Evolutionary conservation across 306 rosid genomes (phyloP).

Genomic region (Oemleria cerasiformis): DNA sequence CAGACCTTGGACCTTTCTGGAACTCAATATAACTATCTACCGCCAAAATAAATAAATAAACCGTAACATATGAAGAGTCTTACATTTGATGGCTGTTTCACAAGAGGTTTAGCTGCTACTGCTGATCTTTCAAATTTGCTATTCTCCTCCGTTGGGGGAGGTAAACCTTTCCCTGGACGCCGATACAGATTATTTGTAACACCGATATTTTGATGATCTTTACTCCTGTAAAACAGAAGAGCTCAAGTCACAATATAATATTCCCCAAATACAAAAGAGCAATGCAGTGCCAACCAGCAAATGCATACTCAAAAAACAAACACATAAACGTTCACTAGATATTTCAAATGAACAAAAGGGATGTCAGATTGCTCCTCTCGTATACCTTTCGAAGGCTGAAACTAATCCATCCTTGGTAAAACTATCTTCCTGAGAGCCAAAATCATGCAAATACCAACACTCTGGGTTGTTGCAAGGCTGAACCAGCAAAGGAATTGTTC

Average conservation of each 20-base stretch:
- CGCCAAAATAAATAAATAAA: neutral
- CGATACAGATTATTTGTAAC: slow-evolving; percentile 56
- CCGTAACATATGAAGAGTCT: slow-evolving; percentile 18
- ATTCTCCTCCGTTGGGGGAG: slow-evolving; percentile 67
- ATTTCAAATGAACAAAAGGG: slow-evolving; percentile 2
- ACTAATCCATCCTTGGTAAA: slow-evolving; percentile 87
- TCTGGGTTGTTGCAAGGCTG: slow-evolving; percentile 99
- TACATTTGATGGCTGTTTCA: slow-evolving; percentile 56
- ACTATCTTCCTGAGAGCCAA: slow-evolving; percentile 91
- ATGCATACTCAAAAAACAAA: neutral
- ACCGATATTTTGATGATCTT: slow-evolving; percentile 78
- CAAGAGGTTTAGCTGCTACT: slow-evolving; percentile 49
- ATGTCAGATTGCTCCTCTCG: slow-evolving; percentile 3
- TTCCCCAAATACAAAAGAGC: neutral
- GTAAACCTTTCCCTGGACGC: slow-evolving; percentile 63
- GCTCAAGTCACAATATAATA: slow-evolving; percentile 23
- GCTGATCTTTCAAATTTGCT: slow-evolving; percentile 28
- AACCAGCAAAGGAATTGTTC: slow-evolving; percentile 12
- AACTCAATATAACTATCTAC: neutral
- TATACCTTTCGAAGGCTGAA: slow-evolving; percentile 79
- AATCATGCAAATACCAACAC: slow-evolving; percentile 87
- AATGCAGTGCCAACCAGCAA: neutral
- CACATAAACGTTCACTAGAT: neutral
- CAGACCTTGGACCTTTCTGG: neutral
- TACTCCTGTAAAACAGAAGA: slow-evolving; percentile 60